Base-by-base conservation (phyloP, 2,329 filamentous ascomycete genomes). In the Xylaria sp. region DNA sequence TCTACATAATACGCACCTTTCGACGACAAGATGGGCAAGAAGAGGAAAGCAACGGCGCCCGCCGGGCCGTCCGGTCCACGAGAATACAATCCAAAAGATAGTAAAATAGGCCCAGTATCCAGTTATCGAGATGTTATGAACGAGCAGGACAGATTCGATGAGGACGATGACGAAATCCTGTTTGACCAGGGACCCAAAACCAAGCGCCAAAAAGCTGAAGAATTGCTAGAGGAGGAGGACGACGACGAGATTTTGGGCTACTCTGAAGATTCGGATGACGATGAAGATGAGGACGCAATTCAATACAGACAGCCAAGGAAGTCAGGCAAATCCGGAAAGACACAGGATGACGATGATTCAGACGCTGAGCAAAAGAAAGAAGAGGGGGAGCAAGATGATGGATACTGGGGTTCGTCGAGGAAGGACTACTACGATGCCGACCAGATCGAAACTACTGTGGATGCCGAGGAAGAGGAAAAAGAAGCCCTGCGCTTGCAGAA, bases 351-450 rank as follows among this genome's bases (percentile, higher is more conserved):
- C 39, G 77, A 76, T n/a, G 78, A 78, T 54, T 77, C 79, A n/a
- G 80, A 81, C 8, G 77, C 86, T 31, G 85, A 85, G 65, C 83
- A 86, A 46, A 86, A 84, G 2, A 88, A 84, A 63, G 84, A 51
- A 2, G 66, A 87, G 39, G 87, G 84, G 2, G 87, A 76, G 50
- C 70, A 72, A 10, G 89, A 89, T 51, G 86, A 89, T 61, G 90
- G 89, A 51, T 94, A 90, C 78, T 98, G 96, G 94, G 96, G 95
- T 37, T 88, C 91, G 4, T 94, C 93, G 2, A 95, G 89, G 79
- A 92, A 92, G 70, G 95, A 97, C 75, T 97, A 98, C 82, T 99
- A 99, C 82, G 88, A 97, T 82, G 93, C 94, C 73, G 95, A 99
- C 80, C 74, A 81, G 65, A 83, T 82, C 65, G 79, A 83, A 63